Conservation (phyloP, 768 basidiomycete species). For the Auricularia cornea region DNA sequence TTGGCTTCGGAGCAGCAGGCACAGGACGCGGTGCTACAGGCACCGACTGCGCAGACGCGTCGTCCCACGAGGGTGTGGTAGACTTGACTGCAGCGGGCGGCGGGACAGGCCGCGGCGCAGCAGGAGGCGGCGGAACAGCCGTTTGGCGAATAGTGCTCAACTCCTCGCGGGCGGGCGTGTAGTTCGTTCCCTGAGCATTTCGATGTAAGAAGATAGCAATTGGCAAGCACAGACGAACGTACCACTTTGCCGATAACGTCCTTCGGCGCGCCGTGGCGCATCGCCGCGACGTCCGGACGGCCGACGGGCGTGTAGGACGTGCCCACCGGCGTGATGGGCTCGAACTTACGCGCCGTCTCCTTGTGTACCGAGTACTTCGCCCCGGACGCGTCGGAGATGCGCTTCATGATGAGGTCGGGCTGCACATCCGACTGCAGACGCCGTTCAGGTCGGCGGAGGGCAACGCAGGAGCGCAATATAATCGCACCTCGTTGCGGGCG, state of each 20-base stretch:
- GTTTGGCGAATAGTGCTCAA: slow-evolving; percentile 31
- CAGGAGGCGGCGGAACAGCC: slow-evolving; percentile 14
- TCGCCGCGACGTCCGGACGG: slow-evolving; percentile 48
- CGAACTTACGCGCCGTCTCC: slow-evolving; percentile 60
- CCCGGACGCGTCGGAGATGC: slow-evolving; percentile 85
- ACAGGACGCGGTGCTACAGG: slow-evolving; percentile 30
- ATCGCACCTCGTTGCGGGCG: slow-evolving; percentile 73
- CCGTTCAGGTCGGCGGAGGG: neutral
- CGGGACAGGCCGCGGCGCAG: slow-evolving; percentile 41
- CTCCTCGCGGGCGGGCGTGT: slow-evolving; percentile 16
- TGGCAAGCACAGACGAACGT: neutral
- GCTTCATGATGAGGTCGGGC: slow-evolving; percentile 71
- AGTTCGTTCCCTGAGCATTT: slow-evolving; percentile 15
- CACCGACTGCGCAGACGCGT: slow-evolving; percentile 37
- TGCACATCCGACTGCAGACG: slow-evolving; percentile 62
- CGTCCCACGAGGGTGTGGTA: slow-evolving; percentile 56
- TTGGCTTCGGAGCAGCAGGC: slow-evolving; percentile 31
- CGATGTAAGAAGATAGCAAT: too few relatives aligned
- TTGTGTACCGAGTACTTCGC: slow-evolving; percentile 81
- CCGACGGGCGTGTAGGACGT: slow-evolving; percentile 71
- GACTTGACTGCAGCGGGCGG: slow-evolving; percentile 31
- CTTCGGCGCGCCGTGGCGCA: slow-evolving; percentile 14
- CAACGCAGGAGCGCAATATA: neutral
- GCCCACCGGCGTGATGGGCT: slow-evolving; percentile 77
- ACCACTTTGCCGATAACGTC: slow-evolving; percentile 12